Evolutionary conservation across 306 rosid species (phyloP).

Genomic region (Delonix regia): DNA sequence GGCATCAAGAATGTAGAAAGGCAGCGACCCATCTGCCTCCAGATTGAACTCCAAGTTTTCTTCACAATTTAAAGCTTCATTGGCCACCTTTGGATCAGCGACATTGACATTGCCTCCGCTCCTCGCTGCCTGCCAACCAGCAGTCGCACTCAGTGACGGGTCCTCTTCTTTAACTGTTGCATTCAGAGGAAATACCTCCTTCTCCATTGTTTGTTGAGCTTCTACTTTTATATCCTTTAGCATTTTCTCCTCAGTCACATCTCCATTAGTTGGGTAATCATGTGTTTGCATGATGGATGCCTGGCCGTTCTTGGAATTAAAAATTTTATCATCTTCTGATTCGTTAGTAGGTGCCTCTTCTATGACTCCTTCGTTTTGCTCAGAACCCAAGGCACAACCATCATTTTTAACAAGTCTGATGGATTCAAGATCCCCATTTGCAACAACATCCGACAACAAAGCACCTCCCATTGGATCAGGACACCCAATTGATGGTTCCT

Average conservation of each 20-base stretch:
- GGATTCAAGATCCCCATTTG: constrained; percentile 22
- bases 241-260: constrained; percentile 44
- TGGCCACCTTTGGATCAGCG: constrained; percentile 40
- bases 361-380: constrained; percentile 27
- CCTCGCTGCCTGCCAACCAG: constrained; percentile 73
- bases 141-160: constrained; percentile 68
- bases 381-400: constrained; percentile 39
- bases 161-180: constrained; percentile 63
- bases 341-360: constrained; percentile 31
- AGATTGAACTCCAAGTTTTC: constrained; percentile 52
- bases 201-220: constrained; percentile 42
- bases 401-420: constrained; percentile 5
- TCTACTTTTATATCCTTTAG: constrained; percentile 43
- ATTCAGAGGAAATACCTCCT: constrained; percentile 69
- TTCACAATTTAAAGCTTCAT: constrained; percentile 40
- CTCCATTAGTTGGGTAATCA: constrained; percentile 31
- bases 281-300: constrained; percentile 22
- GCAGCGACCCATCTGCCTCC: constrained; percentile 70
- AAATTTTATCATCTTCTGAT: constrained; percentile 23
- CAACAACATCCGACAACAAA: constrained; percentile 14
- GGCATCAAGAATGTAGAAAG: constrained; percentile 82
- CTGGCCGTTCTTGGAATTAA: constrained; percentile 33
- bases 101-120: constrained; percentile 44
- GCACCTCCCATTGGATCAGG: constrained; percentile 31
- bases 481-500: constrained; percentile 23